Conservation (phyloP, 305 asterid genomes). For the Andrographis paniculata region DNA sequence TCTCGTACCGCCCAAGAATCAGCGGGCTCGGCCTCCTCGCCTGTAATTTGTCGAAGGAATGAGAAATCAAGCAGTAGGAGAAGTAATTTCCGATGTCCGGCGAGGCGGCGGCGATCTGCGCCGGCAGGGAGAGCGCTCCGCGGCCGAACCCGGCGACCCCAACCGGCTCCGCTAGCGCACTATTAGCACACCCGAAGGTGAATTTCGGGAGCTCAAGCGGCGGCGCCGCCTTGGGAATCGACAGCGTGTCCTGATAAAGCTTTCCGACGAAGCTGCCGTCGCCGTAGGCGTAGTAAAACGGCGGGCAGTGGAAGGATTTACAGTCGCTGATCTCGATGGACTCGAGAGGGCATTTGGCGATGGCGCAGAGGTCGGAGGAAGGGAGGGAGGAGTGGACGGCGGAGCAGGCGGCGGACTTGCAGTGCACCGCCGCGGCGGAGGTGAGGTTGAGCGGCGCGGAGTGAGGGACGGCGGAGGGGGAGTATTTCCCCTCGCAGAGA, state of each 20-base stretch:
- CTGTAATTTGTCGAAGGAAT: constrained; percentile 38
- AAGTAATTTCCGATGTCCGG: constrained; percentile 79
- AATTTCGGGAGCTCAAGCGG: constrained; percentile 36
- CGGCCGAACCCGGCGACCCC: constrained; percentile 97
- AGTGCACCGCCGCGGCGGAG: constrained; percentile 30
- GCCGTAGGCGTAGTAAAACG: constrained; percentile 84
- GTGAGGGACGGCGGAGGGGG: constrained; percentile 42
- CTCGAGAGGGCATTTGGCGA: constrained; percentile 71
- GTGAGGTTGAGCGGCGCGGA: constrained; percentile 61
- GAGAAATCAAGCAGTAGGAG: constrained; percentile 75
- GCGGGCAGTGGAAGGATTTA: constrained; percentile 43
- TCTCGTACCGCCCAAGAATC: constrained; percentile 52
- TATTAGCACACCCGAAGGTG: constrained; percentile 81
- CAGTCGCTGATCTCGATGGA: constrained; percentile 62
- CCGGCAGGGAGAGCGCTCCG: constrained; percentile 68
- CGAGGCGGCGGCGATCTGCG: constrained; percentile 49
- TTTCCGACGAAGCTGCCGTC: constrained; percentile 77
- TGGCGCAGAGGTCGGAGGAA: constrained; percentile 78
- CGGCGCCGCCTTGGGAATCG: constrained; percentile 45
- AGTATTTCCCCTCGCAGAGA: constrained; percentile 73
- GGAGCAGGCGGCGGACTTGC: constrained; percentile 73
- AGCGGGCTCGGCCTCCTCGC: constrained; percentile 60
- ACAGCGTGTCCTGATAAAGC: constrained; percentile 43
- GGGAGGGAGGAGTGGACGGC: constrained; percentile 55
- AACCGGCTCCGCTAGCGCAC: constrained; percentile 81